A percentile compares a stretch with the other conserved stretches of the same genome.
phyloP scores from a whole-genome alignment of 1,139 yeast species.

The Saccharomyces hybrid region DNA sequence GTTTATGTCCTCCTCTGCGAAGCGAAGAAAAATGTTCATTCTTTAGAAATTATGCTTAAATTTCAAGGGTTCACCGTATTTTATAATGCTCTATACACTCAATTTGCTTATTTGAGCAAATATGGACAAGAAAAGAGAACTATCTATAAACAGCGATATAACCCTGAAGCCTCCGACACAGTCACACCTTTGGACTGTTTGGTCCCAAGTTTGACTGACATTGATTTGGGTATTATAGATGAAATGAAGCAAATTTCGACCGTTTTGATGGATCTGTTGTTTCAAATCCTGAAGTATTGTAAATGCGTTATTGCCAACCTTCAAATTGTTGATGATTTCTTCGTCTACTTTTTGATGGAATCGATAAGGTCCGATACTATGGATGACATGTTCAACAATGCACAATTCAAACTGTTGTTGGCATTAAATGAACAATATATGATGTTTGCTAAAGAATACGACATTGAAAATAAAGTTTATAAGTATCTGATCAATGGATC shows the following conservation, averaged over 20 bases:
- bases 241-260: constrained; percentile 35
- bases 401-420: constrained; percentile 65
- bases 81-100: constrained; percentile 35
- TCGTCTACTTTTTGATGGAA: constrained; percentile 41
- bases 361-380: constrained; percentile 40
- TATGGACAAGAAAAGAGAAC: constrained; percentile 23
- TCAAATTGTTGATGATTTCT: constrained; percentile 42
- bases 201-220: constrained; percentile 17
- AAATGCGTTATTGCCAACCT: constrained; percentile 41
- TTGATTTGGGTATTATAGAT: constrained; percentile 27
- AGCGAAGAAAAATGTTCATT: constrained; percentile 37
- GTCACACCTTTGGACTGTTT: background rate
- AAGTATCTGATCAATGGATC: constrained; percentile 36
- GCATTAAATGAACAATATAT: constrained; percentile 80
- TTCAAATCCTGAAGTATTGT: constrained; percentile 45
- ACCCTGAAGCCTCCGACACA: background rate
- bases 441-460: constrained; percentile 44
- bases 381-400: constrained; percentile 59
- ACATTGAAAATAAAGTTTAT: constrained; percentile 42
- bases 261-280: constrained; percentile 45
- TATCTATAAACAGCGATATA: constrained; percentile 5
- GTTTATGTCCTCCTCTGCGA: constrained; percentile 46
- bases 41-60: constrained; percentile 42
- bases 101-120: constrained; percentile 29
- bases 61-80: constrained; percentile 44